Conservation (phyloP, 1,139 yeast species). For the Lodderomyces elongisporus region DNA sequence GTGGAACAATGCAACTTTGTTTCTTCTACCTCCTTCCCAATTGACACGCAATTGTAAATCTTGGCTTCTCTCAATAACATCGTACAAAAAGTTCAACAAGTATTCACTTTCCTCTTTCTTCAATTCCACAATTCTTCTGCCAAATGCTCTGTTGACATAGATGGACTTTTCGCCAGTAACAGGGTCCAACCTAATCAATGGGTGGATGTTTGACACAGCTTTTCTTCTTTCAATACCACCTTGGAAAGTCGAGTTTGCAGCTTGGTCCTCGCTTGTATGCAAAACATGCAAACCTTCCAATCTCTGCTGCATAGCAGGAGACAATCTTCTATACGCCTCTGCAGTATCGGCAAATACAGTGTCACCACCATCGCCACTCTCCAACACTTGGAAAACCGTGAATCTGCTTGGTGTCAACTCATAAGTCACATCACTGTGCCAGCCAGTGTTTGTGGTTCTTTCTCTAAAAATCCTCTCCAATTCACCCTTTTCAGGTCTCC, state of each 20-base stretch:
- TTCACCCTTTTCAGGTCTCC: slow-evolving; percentile 24
- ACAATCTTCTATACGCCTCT: slow-evolving; percentile 29
- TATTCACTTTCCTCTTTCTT: slow-evolving; percentile 52
- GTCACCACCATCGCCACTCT: slow-evolving; percentile 32
- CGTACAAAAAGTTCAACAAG: slow-evolving; percentile 46
- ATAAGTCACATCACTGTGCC: slow-evolving; percentile 32
- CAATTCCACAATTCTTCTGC: slow-evolving; percentile 52
- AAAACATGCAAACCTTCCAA: slow-evolving; percentile 35
- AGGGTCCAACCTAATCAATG: slow-evolving; percentile 55
- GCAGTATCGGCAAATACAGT: slow-evolving; percentile 29
- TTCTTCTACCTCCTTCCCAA: slow-evolving; percentile 43
- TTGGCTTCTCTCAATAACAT: slow-evolving; percentile 41
- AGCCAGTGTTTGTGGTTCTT: slow-evolving; percentile 16
- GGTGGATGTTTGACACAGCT: slow-evolving; percentile 46
- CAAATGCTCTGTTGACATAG: slow-evolving; percentile 50
- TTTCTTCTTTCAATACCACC: slow-evolving; percentile 43
- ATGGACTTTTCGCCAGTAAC: slow-evolving; percentile 50
- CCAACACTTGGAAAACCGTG: slow-evolving; percentile 28
- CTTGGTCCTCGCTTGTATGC: slow-evolving; percentile 66
- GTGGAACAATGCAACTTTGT: slow-evolving; percentile 51
- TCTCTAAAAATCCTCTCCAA: slow-evolving; percentile 19
- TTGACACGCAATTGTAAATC: slow-evolving; percentile 55
- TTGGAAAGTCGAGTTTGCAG: slow-evolving; percentile 37
- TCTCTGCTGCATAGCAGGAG: slow-evolving; percentile 22
- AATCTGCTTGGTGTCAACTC: slow-evolving; percentile 29